Percentiles rank a stretch among this genome's conserved stretches.
Evolutionary conservation across 441 rosid species (phyloP).

Genomic region (Cnidoscolus chayamansa): DNA sequence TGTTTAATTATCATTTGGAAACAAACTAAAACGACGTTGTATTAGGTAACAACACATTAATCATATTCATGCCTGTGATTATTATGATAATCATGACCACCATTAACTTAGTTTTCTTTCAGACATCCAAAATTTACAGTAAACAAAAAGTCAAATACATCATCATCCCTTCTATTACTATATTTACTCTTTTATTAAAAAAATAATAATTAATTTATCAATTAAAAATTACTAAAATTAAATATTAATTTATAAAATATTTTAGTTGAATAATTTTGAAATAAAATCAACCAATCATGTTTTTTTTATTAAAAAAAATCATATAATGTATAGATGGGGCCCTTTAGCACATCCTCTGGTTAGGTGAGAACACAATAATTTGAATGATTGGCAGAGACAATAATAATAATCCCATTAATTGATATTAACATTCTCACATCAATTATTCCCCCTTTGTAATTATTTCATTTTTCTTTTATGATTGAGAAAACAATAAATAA

Average conservation of each 20-base stretch:
- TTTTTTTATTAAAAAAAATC: too few species aligned
- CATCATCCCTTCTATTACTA: constrained; percentile 7
- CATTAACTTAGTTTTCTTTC: not conserved
- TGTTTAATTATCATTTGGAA: constrained; percentile 9
- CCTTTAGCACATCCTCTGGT: constrained; percentile 9
- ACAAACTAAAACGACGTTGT: constrained; percentile 21
- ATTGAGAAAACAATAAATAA: too few species aligned
- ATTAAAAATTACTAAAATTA: too few species aligned
- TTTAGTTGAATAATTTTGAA: too few species aligned
- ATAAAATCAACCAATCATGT: too few species aligned
- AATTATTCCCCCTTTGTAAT: constrained; percentile 11
- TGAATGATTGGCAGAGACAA: constrained; percentile 10
- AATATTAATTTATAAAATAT: too few species aligned
- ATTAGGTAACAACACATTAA: constrained; percentile 16
- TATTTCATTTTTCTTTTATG: not conserved
- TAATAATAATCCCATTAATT: constrained; percentile 20
- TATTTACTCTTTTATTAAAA: too few species aligned
- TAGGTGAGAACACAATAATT: constrained; percentile 37
- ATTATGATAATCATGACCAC: constrained; percentile 17
- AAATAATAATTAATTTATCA: too few species aligned
- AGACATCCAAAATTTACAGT: too few species aligned
- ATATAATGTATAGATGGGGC: too few species aligned
- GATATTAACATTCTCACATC: constrained; percentile 3
- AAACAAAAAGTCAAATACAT: constrained; percentile 16
- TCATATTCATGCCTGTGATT: too few species aligned